Evolutionary conservation across 2,329 filamentous ascomycete genomes (phyloP).

Genomic region (Neospermospora avenae): DNA sequence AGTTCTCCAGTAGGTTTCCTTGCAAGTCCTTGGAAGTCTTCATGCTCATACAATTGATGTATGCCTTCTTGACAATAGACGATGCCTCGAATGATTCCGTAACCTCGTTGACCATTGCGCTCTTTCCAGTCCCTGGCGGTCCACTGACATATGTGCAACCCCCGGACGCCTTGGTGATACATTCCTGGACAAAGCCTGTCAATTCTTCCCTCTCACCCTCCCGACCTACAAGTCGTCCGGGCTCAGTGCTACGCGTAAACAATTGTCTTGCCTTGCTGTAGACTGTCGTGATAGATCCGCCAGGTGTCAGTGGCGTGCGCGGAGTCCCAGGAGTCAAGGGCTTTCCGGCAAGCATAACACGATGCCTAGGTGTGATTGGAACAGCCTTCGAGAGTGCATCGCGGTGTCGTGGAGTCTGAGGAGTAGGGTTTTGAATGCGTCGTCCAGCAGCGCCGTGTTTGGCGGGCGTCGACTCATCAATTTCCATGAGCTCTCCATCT

Average conservation of each 20-base stretch:
- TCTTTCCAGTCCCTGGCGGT: constrained; percentile 94
- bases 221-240: constrained; percentile 34
- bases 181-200: constrained; percentile 63
- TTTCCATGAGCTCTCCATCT: constrained; percentile 42
- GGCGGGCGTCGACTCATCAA: constrained; percentile 43
- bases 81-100: constrained; percentile 55
- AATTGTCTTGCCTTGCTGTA: constrained; percentile 86
- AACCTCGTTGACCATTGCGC: constrained; percentile 83
- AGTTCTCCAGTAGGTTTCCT: constrained; percentile 68
- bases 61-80: constrained; percentile 61
- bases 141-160: constrained; percentile 95
- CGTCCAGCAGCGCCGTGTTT: constrained; percentile 45
- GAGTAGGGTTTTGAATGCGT: constrained; percentile 56
- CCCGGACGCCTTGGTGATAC: constrained; percentile 56
- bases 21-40: constrained; percentile 86
- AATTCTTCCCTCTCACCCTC: constrained; percentile 60
- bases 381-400: constrained; percentile 69
- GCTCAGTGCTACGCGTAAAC: constrained; percentile 61
- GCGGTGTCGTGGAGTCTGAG: constrained; percentile 72
- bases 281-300: constrained; percentile 63
- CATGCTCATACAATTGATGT: constrained; percentile 97
- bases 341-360: constrained; percentile 73
- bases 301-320: constrained; percentile 68
- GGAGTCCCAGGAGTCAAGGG: constrained; percentile 76
- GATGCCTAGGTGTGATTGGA: constrained; percentile 78